These are phyloP conservation scores for Nothophytophthora sp. DNA, from an alignment of 352 stramenopile genomes.

Conservation along the genomic window DNA sequence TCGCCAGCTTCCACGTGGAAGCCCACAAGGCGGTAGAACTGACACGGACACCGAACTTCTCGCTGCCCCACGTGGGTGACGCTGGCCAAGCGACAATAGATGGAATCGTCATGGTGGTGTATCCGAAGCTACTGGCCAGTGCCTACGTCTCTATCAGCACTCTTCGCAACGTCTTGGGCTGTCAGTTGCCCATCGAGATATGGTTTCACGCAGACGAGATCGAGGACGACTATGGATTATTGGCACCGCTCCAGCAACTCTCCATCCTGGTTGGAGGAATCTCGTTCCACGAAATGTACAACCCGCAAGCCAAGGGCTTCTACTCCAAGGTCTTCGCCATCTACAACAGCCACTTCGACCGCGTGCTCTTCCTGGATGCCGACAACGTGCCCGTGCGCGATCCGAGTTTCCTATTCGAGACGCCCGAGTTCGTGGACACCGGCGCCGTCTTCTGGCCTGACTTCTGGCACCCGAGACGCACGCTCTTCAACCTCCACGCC, in stretches of 20 bases:
- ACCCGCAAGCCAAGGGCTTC: conserved; percentile 25
- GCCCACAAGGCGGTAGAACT: conserved; percentile 1
- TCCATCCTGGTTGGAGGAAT: conserved; percentile 13
- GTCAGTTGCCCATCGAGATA: conserved; percentile 39
- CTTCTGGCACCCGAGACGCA: conserved; percentile 43
- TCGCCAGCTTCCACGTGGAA: conserved; percentile 20
- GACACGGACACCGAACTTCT: neutral
- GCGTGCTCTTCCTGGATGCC: conserved; percentile 42
- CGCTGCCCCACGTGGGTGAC: neutral
- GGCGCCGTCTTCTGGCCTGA: conserved; percentile 53
- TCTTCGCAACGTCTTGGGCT: conserved; percentile 23
- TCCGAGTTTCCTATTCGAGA: conserved; percentile 39
- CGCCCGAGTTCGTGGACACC: conserved; percentile 15
- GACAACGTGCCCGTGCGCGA: conserved; percentile 40
- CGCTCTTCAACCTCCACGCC: conserved; percentile 48
- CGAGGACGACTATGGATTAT: conserved; percentile 1
- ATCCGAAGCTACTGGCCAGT: conserved; percentile 33
- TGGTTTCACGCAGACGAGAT: conserved; percentile 36
- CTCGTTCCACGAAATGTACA: conserved; percentile 7
- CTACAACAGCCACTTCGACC: conserved; percentile 24
- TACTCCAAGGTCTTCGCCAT: conserved; percentile 39
- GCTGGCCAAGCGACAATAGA: neutral
- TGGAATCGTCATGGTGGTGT: conserved; percentile 45
- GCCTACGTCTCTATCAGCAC: conserved; percentile 25
- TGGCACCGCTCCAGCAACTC: conserved; percentile 1